Percentiles rank a stretch among this genome's conserved stretches.
Evolutionary conservation across 2,329 filamentous ascomycete genomes (phyloP).

Genomic region (Apiospora pterosperma): DNA sequence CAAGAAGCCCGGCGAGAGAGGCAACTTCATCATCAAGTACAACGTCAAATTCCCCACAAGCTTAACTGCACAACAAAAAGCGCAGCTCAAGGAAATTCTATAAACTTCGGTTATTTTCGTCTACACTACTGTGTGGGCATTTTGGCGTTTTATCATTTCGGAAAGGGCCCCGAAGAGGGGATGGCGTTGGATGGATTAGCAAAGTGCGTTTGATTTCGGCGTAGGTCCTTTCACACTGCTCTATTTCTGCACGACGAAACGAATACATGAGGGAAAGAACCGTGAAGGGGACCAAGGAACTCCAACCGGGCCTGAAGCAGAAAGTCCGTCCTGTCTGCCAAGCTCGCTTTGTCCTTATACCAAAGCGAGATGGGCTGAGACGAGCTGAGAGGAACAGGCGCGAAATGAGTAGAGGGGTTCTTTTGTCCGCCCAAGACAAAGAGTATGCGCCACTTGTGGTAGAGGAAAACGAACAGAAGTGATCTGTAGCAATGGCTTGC

Average conservation of each 20-base stretch:
- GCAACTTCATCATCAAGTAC: constrained; percentile 85
- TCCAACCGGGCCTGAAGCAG: background rate
- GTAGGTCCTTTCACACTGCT: background rate
- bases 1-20: constrained; percentile 80
- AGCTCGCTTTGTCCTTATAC: background rate
- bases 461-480: background rate
- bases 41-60: constrained; percentile 88
- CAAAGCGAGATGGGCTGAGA: background rate
- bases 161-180: background rate
- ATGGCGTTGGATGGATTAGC: background rate
- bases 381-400: background rate
- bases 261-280: background rate
- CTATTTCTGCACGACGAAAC: background rate
- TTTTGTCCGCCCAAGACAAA: background rate
- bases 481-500: background rate
- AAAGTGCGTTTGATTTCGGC: background rate
- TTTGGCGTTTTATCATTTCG: background rate
- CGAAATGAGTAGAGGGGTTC: background rate
- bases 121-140: background rate
- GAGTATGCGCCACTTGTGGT: background rate
- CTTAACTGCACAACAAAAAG: constrained; percentile 76
- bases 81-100: constrained; percentile 75
- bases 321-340: background rate
- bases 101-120: constrained; percentile 27
- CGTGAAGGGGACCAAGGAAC: background rate